Base-by-base conservation (phyloP, 495 filamentous ascomycete species). In the Opeltia flavorubescens region DNA sequence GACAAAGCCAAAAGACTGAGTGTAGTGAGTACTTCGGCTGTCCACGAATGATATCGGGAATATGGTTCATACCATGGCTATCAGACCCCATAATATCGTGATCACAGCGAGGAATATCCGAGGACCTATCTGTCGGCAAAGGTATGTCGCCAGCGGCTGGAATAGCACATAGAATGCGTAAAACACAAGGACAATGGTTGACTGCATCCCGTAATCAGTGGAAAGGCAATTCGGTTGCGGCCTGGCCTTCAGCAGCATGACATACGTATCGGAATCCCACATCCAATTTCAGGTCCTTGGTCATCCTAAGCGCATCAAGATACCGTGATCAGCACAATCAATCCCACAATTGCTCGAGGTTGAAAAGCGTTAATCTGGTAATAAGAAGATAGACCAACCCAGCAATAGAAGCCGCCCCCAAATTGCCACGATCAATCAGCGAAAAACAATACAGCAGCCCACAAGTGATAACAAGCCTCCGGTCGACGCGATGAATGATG, bases 351-450 rank as follows among this genome's bases (percentile, higher is more conserved):
- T 6, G 36, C 36, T 6, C 20, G 8, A 17, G 36, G 21, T 6
- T 6, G 13, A 6, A 4, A 5, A 11, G 13, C 25, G 39, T 5
- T 17, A 35, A 5, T 35, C 1, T 5, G 33, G n/a, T 17, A 35
- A 17, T 17, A 6, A n/a, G 12, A 17, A 35, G 5, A 29, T 29
- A 13, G 7, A 17, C 35, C 4, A 24, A 53, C 66, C 73, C 80
- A 25, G 78, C 79, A 49, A 86, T 71, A 25, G 68, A 67, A 36
- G 81, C 81, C 30, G 68, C 68, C 43, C 71, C 68, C 52, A 84
- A 52, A 58, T 86, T 86, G 5, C 77, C 82, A 2, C 81, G 63
- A 58, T 84, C 81, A 73, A 84, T 79, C 44, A 84, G 56, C 25
- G 66, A 73, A 49, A 81, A 66, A 52, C 74, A 79, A 59, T 84